These are phyloP conservation scores for Tephrocybe rancida DNA, from an alignment of 768 basidiomycete species.

Conservation along the genomic window DNA sequence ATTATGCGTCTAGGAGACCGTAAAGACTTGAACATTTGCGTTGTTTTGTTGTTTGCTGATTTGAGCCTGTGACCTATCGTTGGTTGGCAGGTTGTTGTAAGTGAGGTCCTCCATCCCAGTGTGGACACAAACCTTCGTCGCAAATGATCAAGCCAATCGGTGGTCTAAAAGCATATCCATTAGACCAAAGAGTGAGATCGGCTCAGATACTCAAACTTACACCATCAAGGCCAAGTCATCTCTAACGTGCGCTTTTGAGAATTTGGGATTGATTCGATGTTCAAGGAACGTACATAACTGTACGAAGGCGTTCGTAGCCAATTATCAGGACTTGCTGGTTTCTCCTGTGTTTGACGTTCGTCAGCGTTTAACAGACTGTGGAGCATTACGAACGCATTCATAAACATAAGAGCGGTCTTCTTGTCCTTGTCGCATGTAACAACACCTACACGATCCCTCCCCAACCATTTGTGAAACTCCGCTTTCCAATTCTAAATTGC, in stretches of 20 bases:
- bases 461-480: constrained; percentile 94
- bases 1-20: constrained; percentile 81
- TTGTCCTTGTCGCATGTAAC: constrained; percentile 50
- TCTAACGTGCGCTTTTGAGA: constrained; percentile 10
- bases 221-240: constrained; percentile 62
- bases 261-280: not conserved
- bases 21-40: constrained; percentile 80
- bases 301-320: constrained; percentile 89
- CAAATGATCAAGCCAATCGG: constrained; percentile 93
- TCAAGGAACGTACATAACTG: constrained; percentile 59
- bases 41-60: constrained; percentile 89
- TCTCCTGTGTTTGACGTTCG: constrained; percentile 42
- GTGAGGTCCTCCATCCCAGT: not conserved
- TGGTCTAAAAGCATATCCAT: constrained; percentile 50
- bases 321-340: constrained; percentile 88
- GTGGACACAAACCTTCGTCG: constrained; percentile 76
- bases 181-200: not conserved
- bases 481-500: constrained; percentile 84
- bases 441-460: constrained; percentile 50
- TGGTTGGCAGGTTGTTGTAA: not conserved
- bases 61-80: constrained; percentile 84
- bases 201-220: constrained; percentile 36
- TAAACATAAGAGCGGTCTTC: constrained; percentile 64
- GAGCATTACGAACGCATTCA: constrained; percentile 58
- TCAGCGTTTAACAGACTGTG: not conserved